Conservation (phyloP, 345 rosid genomes). For the Ceriops tagal region DNA sequence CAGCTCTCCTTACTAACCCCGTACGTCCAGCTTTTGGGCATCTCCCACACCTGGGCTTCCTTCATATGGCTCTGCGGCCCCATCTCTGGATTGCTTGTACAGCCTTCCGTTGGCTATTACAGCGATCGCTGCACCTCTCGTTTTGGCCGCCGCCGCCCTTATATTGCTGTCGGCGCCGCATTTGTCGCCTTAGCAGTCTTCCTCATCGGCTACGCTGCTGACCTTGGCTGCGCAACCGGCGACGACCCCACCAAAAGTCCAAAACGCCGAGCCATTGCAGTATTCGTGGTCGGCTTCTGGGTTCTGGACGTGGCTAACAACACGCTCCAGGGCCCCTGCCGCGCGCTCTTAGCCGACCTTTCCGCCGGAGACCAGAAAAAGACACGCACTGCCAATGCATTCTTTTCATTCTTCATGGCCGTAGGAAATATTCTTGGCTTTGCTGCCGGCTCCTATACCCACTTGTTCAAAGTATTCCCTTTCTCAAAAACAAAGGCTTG, state of each 20-base stretch:
- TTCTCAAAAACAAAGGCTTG: conserved; percentile 70
- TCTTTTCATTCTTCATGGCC: conserved; percentile 88
- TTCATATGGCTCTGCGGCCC: conserved; percentile 95
- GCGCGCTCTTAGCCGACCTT: conserved; percentile 83
- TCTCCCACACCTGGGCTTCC: conserved; percentile 84
- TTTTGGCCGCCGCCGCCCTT: conserved; percentile 90
- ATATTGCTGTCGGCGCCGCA: conserved; percentile 52
- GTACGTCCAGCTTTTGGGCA: conserved; percentile 75
- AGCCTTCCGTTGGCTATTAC: conserved; percentile 78
- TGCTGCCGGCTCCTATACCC: conserved; percentile 65
- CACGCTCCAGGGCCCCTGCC: conserved; percentile 76
- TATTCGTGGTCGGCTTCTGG: conserved; percentile 81
- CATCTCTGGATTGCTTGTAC: conserved; percentile 80
- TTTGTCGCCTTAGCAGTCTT: conserved; percentile 57
- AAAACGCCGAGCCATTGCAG: conserved; percentile 58
- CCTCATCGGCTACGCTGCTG: conserved; percentile 81
- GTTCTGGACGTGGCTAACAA: conserved; percentile 89
- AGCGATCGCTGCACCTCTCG: conserved; percentile 74
- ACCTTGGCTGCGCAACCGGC: conserved; percentile 58
- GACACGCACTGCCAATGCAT: conserved; percentile 54
- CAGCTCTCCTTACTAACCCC: conserved; percentile 87
- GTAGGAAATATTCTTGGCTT: conserved; percentile 79
- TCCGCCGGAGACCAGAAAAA: conserved; percentile 49
- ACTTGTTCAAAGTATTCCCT: conserved; percentile 50
- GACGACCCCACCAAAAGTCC: conserved; percentile 34